These are phyloP conservation scores for Didymella segeticola DNA, from an alignment of 2,329 filamentous ascomycete genomes.

Conservation along the genomic window DNA sequence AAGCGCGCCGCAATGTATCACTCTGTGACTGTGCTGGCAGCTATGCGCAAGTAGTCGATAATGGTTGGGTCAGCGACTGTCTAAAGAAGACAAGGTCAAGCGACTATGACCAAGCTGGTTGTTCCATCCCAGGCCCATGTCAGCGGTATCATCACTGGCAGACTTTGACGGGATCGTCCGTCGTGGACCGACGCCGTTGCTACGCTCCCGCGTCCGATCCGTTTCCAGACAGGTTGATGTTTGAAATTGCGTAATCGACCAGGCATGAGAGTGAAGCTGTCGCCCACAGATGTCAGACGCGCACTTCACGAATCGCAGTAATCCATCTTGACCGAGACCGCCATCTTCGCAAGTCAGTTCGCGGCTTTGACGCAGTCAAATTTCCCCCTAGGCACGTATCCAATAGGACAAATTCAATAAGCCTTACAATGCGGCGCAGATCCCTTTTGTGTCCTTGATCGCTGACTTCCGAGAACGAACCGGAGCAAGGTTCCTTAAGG, in stretches of 20 bases:
- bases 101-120: slow-evolving; percentile 14
- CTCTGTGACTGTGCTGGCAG: background rate
- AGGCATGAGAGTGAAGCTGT: slow-evolving; percentile 1
- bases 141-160: slow-evolving; percentile 36
- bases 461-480: background rate
- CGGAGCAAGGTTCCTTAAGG: background rate
- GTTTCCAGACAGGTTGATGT: slow-evolving; percentile 8
- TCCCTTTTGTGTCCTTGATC: background rate
- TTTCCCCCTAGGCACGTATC: background rate
- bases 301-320: slow-evolving; percentile 13
- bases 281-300: background rate
- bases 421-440: background rate
- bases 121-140: slow-evolving; percentile 43
- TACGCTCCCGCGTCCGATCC: slow-evolving; percentile 1
- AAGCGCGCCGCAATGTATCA: background rate
- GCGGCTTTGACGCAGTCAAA: background rate
- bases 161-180: slow-evolving; percentile 31
- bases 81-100: background rate
- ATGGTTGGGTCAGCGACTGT: background rate
- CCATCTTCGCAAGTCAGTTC: background rate
- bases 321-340: background rate
- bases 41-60: background rate
- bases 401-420: background rate
- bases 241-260: slow-evolving; percentile 10
- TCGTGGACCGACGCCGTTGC: slow-evolving; percentile 15